Conservation (phyloP, 371 early-diverging fungal species). For the Mucor racemosus region DNA sequence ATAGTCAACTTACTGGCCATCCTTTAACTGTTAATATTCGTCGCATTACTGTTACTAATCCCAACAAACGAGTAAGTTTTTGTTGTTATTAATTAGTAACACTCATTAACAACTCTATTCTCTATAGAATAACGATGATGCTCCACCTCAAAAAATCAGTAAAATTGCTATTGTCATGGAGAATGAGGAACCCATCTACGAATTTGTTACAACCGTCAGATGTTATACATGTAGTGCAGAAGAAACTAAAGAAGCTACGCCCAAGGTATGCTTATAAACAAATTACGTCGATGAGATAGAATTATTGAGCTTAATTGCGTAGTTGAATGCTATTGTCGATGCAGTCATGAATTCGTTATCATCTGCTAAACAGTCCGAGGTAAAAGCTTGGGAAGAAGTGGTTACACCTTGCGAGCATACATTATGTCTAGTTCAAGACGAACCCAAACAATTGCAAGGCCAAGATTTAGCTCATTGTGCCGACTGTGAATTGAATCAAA, state of each 20-base stretch:
- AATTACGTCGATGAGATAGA: too few species aligned
- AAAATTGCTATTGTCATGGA: slow-evolving; percentile 87
- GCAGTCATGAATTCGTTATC: slow-evolving; percentile 79
- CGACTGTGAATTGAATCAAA: slow-evolving; percentile 87
- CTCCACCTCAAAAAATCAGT: slow-evolving; percentile 86
- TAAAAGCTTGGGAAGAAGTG: slow-evolving; percentile 93
- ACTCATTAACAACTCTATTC: not conserved
- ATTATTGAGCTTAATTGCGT: not conserved
- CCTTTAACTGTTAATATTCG: slow-evolving; percentile 86
- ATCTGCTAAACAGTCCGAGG: slow-evolving; percentile 84
- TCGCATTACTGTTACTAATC: slow-evolving; percentile 54
- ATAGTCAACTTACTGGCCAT: slow-evolving; percentile 74
- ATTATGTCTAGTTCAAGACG: slow-evolving; percentile 67
- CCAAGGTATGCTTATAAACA: slow-evolving; percentile 28
- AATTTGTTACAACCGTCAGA: slow-evolving; percentile 65
- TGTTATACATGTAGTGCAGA: slow-evolving; percentile 72
- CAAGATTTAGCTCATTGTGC: slow-evolving; percentile 77
- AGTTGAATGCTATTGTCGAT: slow-evolving; percentile 66
- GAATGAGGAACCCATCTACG: slow-evolving; percentile 72
- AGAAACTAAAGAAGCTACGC: slow-evolving; percentile 38
- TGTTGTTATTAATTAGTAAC: not conserved
- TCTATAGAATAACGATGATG: slow-evolving; percentile 33
- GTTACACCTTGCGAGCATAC: slow-evolving; percentile 85
- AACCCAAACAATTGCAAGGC: slow-evolving; percentile 51
- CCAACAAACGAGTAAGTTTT: slow-evolving; percentile 38